These are phyloP conservation scores for Fusarium guadeloupense DNA, from an alignment of 2,329 filamentous ascomycete species.

Conservation along the genomic window DNA sequence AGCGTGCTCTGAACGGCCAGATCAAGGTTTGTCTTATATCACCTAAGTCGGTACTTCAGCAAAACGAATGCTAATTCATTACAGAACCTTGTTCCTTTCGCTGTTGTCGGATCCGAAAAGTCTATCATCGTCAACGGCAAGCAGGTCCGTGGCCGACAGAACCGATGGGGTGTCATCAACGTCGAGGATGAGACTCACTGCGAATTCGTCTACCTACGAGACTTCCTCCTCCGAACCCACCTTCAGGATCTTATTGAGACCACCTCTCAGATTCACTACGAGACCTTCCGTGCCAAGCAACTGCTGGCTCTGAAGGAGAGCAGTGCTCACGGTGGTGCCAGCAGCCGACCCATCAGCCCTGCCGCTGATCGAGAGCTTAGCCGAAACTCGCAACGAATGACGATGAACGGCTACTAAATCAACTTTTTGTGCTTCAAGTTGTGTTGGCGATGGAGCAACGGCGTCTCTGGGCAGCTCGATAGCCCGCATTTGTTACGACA, in stretches of 20 bases:
- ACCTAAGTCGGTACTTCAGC: background rate
- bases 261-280: conserved; percentile 99
- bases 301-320: conserved; percentile 97
- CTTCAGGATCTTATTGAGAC: conserved; percentile 99
- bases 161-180: conserved; percentile 99
- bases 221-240: conserved; percentile 98
- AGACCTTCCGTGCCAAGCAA: conserved; percentile 99
- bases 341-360: conserved; percentile 89
- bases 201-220: conserved; percentile 97
- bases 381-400: conserved; percentile 95
- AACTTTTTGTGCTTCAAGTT: conserved; percentile 44
- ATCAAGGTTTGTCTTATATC: conserved; percentile 78
- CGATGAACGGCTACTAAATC: conserved; percentile 96
- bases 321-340: conserved; percentile 83
- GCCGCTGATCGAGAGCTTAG: conserved; percentile 94
- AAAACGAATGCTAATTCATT: conserved; percentile 47
- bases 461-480: conserved; percentile 47
- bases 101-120: conserved; percentile 97
- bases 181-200: conserved; percentile 99
- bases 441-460: conserved; percentile 47
- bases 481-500: conserved; percentile 45
- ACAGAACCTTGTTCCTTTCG: conserved; percentile 93
- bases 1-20: conserved; percentile 89
- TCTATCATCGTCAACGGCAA: conserved; percentile 97
- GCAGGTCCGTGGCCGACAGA: conserved; percentile 96